Conservation (phyloP, 176 grass and related monocot species). For the Oryza punctata region DNA sequence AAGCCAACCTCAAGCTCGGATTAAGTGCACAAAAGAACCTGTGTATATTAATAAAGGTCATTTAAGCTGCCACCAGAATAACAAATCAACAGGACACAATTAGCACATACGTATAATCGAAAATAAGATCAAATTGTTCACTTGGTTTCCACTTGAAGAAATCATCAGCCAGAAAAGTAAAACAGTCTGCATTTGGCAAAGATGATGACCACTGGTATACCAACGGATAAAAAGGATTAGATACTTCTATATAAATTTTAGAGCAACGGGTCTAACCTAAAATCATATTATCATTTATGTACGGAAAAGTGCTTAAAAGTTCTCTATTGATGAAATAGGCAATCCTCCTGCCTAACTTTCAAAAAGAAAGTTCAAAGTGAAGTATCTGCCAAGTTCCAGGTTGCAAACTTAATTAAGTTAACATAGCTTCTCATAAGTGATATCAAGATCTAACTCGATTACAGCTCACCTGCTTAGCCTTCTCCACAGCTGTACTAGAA, state of each 20-base stretch:
- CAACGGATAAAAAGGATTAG: constrained; percentile 34
- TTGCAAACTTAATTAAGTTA: background rate
- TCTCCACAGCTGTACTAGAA: constrained; percentile 58
- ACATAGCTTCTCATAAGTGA: background rate
- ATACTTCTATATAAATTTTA: background rate
- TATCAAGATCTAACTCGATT: constrained; percentile 1
- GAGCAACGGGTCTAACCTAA: background rate
- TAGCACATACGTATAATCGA: constrained; percentile 66
- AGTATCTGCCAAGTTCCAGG: background rate
- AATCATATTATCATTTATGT: too few species aligned
- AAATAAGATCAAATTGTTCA: constrained; percentile 77
- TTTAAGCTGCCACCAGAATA: constrained; percentile 13
- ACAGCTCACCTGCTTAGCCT: constrained; percentile 70
- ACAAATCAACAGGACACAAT: constrained; percentile 14
- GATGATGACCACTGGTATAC: constrained; percentile 61
- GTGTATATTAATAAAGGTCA: constrained; percentile 19
- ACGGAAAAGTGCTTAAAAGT: background rate
- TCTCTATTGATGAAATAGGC: too few species aligned
- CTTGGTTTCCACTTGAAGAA: constrained; percentile 69
- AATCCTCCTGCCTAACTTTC: too few species aligned
- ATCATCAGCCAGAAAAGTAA: constrained; percentile 59
- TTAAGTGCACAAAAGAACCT: constrained; percentile 95
- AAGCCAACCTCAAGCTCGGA: constrained; percentile 66
- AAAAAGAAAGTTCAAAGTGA: background rate
- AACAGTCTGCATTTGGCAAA: constrained; percentile 63